Evolutionary conservation across 495 filamentous ascomycete species (phyloP).

Genomic region (Aspergillus conjunctus): DNA sequence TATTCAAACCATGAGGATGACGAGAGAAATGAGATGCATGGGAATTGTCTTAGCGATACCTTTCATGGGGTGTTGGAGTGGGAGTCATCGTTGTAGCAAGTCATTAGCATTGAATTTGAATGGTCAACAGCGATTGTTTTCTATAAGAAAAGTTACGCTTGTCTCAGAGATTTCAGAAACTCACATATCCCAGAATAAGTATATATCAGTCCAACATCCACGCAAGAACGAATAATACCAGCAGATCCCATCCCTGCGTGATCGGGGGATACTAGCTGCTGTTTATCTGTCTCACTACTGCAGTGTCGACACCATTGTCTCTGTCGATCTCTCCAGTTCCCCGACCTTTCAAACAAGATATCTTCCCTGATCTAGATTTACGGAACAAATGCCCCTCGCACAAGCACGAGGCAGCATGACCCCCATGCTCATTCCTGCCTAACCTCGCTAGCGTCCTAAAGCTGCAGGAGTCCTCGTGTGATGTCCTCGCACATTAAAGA

Average conservation of each 20-base stretch:
- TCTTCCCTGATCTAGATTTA: not conserved
- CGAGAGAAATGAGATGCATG: not conserved
- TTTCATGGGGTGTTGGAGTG: not conserved
- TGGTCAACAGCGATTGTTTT: no score
- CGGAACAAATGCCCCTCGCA: not conserved
- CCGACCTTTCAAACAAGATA: not conserved
- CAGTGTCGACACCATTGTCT: not conserved
- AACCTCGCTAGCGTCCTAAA: no score
- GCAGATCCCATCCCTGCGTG: no score
- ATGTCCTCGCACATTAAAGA: not conserved
- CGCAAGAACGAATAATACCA: no score
- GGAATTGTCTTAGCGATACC: conserved; percentile 10
- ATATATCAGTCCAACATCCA: no score
- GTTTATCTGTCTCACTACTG: no score
- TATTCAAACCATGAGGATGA: not conserved
- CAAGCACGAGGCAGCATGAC: not conserved
- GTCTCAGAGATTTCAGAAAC: no score
- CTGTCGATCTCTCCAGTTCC: not conserved
- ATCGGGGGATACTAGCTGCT: no score
- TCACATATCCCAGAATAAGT: no score
- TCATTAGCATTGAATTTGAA: no score
- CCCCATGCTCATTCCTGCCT: not conserved
- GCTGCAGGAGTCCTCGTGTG: not conserved
- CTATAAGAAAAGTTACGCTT: no score
- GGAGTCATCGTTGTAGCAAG: no score